These are phyloP conservation scores for Talaromyces marneffei DNA, from an alignment of 2,329 filamentous ascomycete species.

Conservation along the genomic window DNA sequence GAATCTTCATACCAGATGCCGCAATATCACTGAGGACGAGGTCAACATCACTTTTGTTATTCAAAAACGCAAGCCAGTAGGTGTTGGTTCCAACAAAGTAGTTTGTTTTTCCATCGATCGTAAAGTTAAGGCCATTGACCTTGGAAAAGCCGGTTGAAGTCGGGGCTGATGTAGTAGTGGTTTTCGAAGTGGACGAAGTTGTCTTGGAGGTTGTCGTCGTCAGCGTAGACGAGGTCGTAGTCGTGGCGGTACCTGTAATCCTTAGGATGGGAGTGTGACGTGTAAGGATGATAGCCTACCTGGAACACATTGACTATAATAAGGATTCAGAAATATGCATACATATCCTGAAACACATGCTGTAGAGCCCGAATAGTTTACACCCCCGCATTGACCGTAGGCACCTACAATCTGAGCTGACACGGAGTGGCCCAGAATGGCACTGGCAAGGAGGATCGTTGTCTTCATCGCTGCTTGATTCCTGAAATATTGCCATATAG, in stretches of 20 bases:
- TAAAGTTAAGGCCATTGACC: conserved; percentile 29
- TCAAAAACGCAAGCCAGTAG: conserved; percentile 50
- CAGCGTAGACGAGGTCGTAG: neutral
- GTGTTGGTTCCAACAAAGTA: conserved; percentile 48
- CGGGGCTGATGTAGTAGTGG: conserved; percentile 4
- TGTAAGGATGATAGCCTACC: neutral
- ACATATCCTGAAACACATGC: conserved; percentile 5
- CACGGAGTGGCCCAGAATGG: neutral
- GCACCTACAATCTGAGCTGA: conserved; percentile 4
- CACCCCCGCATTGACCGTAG: conserved; percentile 8
- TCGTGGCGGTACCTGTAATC: neutral
- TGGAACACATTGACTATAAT: conserved; percentile 10
- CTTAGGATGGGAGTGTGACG: neutral
- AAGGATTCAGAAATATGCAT: neutral
- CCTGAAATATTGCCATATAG: neutral
- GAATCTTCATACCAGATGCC: conserved; percentile 44
- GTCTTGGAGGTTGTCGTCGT: conserved; percentile 12
- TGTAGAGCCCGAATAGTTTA: conserved; percentile 4
- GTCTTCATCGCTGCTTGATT: neutral
- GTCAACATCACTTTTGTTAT: conserved; percentile 46
- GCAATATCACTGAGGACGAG: conserved; percentile 28
- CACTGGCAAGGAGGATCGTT: neutral
- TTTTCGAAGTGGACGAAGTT: conserved; percentile 12
- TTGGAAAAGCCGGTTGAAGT: conserved; percentile 18
- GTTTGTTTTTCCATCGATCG: conserved; percentile 34